phyloP scores from a whole-genome alignment of 1,284 basidiomycete species.

The Puccinia hordei region DNA sequence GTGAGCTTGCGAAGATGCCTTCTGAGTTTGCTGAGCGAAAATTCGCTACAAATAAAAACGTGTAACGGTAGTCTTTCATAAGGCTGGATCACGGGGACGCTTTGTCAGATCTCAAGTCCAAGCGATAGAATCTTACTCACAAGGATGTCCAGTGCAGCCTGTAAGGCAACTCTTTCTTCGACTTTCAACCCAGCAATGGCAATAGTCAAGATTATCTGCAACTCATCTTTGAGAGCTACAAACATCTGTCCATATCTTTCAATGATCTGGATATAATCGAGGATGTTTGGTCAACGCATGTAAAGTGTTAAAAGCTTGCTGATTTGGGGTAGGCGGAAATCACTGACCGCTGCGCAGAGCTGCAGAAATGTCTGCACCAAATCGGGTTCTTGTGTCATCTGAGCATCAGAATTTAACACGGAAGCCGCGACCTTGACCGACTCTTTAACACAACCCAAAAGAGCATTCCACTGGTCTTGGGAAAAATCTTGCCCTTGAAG shows the following conservation, averaged over 20 bases:
- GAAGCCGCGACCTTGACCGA: conserved; percentile 22
- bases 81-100: background rate
- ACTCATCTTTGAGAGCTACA: conserved; percentile 22
- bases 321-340: background rate
- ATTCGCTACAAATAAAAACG: background rate
- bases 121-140: conserved; percentile 6
- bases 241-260: conserved; percentile 39
- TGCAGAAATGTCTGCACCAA: conserved; percentile 56
- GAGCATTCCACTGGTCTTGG: conserved; percentile 22
- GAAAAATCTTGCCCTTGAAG: conserved; percentile 14
- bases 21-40: conserved; percentile 31
- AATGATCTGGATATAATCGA: conserved; percentile 12
- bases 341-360: conserved; percentile 50
- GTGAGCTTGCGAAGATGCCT: conserved; percentile 28
- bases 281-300: background rate
- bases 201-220: conserved; percentile 17
- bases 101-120: background rate
- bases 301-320: background rate
- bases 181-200: conserved; percentile 32
- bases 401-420: conserved; percentile 50
- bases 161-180: conserved; percentile 43
- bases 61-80: background rate
- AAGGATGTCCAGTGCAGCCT: conserved; percentile 33
- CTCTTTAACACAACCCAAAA: conserved; percentile 43
- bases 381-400: conserved; percentile 56